Percentiles rank a stretch among this genome's conserved stretches.
These are phyloP conservation scores for Delonix regia DNA, from an alignment of 306 rosid species.

Conservation along the genomic window DNA sequence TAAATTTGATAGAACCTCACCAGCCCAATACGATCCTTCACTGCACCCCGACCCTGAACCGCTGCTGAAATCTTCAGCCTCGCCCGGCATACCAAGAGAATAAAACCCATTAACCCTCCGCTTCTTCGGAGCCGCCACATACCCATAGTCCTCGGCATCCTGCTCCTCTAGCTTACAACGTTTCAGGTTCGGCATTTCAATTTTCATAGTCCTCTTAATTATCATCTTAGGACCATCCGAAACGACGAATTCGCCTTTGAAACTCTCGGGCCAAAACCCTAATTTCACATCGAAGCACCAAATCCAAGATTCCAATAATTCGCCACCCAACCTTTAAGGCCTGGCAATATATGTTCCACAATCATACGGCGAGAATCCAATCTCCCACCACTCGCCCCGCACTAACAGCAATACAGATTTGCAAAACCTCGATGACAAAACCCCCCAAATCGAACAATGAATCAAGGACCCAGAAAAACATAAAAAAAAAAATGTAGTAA, in stretches of 20 bases:
- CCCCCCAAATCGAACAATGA: slow-evolving; percentile 23
- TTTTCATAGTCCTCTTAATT: slow-evolving; percentile 66
- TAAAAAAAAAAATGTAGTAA: not conserved
- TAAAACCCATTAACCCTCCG: slow-evolving; percentile 46
- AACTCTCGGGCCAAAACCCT: slow-evolving; percentile 54
- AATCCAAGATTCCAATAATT: slow-evolving; percentile 29
- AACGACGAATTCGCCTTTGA: not conserved
- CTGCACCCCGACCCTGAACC: slow-evolving; percentile 66
- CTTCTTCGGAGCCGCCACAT: slow-evolving; percentile 60
- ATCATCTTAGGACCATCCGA: slow-evolving; percentile 60
- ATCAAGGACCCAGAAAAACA: not conserved
- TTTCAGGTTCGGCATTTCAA: slow-evolving; percentile 83
- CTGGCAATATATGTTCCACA: not conserved
- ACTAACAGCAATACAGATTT: not conserved
- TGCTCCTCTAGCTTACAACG: slow-evolving; percentile 72
- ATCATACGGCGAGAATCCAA: not conserved
- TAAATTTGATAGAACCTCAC: slow-evolving; percentile 63
- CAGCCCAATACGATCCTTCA: slow-evolving; percentile 57
- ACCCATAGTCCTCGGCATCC: slow-evolving; percentile 47
- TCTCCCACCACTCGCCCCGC: not conserved
- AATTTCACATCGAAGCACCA: slow-evolving; percentile 46
- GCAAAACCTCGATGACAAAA: slow-evolving; percentile 5
- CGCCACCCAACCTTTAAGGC: slow-evolving; percentile 28
- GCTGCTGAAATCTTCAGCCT: slow-evolving; percentile 61
- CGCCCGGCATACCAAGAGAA: slow-evolving; percentile 47